These are phyloP conservation scores for Metrosideros polymorpha DNA, from an alignment of 441 rosid genomes.

Conservation along the genomic window DNA sequence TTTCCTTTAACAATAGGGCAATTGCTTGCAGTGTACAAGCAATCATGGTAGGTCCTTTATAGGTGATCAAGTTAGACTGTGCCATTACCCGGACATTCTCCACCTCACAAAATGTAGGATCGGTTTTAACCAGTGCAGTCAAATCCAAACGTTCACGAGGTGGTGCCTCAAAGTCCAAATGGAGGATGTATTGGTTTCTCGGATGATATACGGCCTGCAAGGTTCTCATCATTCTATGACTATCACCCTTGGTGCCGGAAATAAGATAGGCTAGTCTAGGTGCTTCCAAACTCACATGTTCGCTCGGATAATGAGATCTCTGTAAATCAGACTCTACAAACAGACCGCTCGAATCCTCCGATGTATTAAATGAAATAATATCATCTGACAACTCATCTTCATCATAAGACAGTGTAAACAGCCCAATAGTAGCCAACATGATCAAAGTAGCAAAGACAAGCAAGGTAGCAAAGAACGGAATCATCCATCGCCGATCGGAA, in stretches of 20 bases:
- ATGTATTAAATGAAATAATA: conserved; percentile 20
- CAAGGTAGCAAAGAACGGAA: conserved; percentile 76
- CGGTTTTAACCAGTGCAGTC: conserved; percentile 55
- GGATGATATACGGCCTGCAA: conserved; percentile 95
- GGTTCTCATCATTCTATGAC: conserved; percentile 92
- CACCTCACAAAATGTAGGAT: conserved; percentile 56
- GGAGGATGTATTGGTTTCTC: conserved; percentile 88
- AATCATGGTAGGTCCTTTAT: conserved; percentile 93
- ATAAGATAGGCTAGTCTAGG: conserved; percentile 91
- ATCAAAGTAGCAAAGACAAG: conserved; percentile 60
- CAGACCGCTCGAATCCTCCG: conserved; percentile 50
- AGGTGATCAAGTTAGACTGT: conserved; percentile 86
- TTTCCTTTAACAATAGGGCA: conserved; percentile 73
- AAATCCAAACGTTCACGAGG: conserved; percentile 81
- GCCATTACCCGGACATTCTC: conserved; percentile 91
- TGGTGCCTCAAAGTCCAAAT: conserved; percentile 94
- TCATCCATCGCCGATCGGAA: conserved; percentile 75
- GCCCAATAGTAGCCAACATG: conserved; percentile 32
- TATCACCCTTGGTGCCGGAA: conserved; percentile 93
- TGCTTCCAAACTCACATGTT: conserved; percentile 22
- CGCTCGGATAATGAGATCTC: conserved; percentile 23
- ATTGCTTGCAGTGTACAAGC: conserved; percentile 92
- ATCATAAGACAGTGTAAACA: conserved; percentile 27
- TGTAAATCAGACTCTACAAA: conserved; percentile 63
- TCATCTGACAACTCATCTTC: conserved; percentile 53